Conservation (phyloP, 495 filamentous ascomycete genomes). For the Tuber brumale region DNA sequence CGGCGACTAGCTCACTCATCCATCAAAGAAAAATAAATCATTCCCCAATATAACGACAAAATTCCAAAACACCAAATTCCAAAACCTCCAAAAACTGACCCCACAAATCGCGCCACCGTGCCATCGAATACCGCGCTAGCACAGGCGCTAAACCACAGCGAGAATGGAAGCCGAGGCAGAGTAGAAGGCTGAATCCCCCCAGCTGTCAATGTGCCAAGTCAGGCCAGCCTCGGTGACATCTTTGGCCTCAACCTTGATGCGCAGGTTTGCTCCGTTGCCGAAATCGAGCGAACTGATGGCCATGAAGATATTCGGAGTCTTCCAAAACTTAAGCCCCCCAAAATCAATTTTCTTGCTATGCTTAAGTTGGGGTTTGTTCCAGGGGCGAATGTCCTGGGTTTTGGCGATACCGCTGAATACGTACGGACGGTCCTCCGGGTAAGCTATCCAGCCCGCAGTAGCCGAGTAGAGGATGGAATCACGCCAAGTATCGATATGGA, state of each 20-base stretch:
- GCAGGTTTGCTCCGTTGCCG: background rate
- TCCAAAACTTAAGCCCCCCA: background rate
- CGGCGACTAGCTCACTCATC: background rate
- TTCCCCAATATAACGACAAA: background rate
- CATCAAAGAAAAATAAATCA: background rate
- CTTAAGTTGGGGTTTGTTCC: background rate
- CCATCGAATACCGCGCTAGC: background rate
- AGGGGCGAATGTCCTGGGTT: background rate
- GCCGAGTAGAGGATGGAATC: conserved; percentile 10
- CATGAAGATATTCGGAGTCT: background rate
- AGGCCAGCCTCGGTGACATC: no score
- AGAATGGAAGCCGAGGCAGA: conserved; percentile 9
- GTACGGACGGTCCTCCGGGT: background rate
- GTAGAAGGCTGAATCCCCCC: conserved; percentile 2
- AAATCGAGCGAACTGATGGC: conserved; percentile 10
- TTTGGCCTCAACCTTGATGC: no score
- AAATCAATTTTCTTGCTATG: conserved; percentile 8
- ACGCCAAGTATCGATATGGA: conserved; percentile 25
- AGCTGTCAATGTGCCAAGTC: conserved; percentile 9
- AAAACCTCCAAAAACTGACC: background rate
- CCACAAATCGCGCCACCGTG: background rate
- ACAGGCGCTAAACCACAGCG: conserved; percentile 6
- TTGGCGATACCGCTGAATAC: conserved; percentile 7
- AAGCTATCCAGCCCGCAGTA: conserved; percentile 7
- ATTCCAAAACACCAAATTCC: background rate